A percentile compares a stretch with the other conserved stretches of the same genome.
phyloP scores from a whole-genome alignment of 495 filamentous ascomycete genomes.

The Hypoxylon perforatum region DNA sequence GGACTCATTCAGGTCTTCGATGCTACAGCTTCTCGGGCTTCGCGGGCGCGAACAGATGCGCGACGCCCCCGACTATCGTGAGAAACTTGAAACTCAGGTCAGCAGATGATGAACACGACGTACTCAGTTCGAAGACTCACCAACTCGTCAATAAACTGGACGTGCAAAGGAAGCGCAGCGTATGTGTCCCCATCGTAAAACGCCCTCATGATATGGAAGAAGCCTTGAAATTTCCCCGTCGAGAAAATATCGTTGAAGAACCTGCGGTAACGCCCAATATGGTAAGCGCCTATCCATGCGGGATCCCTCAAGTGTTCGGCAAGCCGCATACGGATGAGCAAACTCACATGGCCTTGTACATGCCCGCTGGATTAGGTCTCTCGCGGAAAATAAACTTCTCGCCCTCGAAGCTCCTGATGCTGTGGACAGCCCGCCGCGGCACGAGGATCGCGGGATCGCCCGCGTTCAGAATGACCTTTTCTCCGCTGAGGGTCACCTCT shows the following conservation, averaged over 20 bases:
- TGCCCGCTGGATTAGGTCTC: slow-evolving; percentile 32
- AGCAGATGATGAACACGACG: not conserved
- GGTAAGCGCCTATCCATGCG: not conserved
- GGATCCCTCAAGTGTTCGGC: not conserved
- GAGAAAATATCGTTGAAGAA: slow-evolving; percentile 40
- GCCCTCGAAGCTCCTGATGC: slow-evolving; percentile 27
- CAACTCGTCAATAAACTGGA: slow-evolving; percentile 29
- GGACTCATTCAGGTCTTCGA: not conserved
- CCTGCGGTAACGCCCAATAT: slow-evolving; percentile 5
- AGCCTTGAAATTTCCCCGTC: slow-evolving; percentile 19
- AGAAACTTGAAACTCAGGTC: slow-evolving; percentile 23
- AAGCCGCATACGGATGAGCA: not conserved
- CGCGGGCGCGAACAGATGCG: slow-evolving; percentile 28
- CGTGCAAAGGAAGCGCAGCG: slow-evolving; percentile 27
- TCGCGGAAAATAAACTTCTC: slow-evolving; percentile 30
- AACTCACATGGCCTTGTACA: slow-evolving; percentile 36
- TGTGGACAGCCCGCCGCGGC: slow-evolving; percentile 28
- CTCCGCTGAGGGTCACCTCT: slow-evolving; percentile 30
- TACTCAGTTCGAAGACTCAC: slow-evolving; percentile 6
- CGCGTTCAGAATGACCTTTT: slow-evolving; percentile 26
- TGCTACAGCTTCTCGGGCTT: slow-evolving; percentile 20
- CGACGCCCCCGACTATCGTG: slow-evolving; percentile 29
- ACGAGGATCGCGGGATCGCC: slow-evolving; percentile 29
- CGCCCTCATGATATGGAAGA: slow-evolving; percentile 32
- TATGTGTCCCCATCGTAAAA: slow-evolving; percentile 36